These are phyloP conservation scores for Ustilago lituana DNA, from an alignment of 1,284 basidiomycete genomes.

Conservation along the genomic window DNA sequence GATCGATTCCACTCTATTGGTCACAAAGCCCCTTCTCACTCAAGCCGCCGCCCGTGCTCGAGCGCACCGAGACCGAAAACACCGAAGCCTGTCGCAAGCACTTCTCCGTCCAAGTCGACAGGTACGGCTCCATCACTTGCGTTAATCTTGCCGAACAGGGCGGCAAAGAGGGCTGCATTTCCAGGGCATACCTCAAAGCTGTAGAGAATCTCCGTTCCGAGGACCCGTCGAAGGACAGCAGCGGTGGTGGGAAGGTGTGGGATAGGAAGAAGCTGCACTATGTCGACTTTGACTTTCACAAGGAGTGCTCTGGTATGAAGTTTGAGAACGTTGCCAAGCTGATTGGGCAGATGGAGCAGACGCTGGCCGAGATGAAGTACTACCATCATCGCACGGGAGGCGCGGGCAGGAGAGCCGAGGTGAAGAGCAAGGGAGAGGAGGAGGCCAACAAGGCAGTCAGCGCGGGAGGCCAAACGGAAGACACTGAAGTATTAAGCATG, in stretches of 20 bases:
- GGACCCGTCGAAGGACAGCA: slow-evolving; percentile 80
- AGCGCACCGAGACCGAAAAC: slow-evolving; percentile 86
- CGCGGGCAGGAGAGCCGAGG: slow-evolving; percentile 74
- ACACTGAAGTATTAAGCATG: slow-evolving; percentile 18
- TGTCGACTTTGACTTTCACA: slow-evolving; percentile 97
- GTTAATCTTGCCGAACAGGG: slow-evolving; percentile 86
- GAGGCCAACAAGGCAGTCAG: too few species aligned
- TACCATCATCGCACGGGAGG: slow-evolving; percentile 20
- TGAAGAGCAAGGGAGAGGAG: too few species aligned
- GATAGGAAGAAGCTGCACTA: slow-evolving; percentile 94
- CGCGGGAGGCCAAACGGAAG: too few species aligned
- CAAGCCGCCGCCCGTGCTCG: slow-evolving; percentile 88
- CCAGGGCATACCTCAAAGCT: slow-evolving; percentile 79
- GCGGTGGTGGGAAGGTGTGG: slow-evolving; percentile 74
- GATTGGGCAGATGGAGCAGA: slow-evolving; percentile 83
- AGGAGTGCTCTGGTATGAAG: slow-evolving; percentile 75
- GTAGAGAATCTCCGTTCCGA: slow-evolving; percentile 76
- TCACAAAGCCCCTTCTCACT: slow-evolving; percentile 86
- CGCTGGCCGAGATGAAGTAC: slow-evolving; percentile 73
- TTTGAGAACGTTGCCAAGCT: slow-evolving; percentile 72
- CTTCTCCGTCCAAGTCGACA: slow-evolving; percentile 70
- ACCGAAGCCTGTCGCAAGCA: slow-evolving; percentile 54
- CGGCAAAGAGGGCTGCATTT: slow-evolving; percentile 85
- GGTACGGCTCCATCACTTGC: slow-evolving; percentile 71
- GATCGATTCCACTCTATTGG: slow-evolving; percentile 87